phyloP scores from a whole-genome alignment of 495 filamentous ascomycete genomes.

The Hyaloscypha variabilis region DNA sequence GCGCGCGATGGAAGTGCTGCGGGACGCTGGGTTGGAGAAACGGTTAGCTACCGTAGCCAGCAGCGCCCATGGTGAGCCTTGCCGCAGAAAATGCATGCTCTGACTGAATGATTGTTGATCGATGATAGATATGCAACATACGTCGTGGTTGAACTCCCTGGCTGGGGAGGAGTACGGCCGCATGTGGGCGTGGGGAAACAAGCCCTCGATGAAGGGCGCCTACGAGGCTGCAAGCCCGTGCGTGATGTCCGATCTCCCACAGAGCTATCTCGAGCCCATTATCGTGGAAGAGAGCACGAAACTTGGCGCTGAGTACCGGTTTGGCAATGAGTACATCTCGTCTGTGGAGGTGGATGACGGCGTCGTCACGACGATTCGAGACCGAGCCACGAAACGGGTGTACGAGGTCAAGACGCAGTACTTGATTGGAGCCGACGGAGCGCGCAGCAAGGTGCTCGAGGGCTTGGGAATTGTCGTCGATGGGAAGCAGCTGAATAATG shows the following conservation, averaged over 20 bases:
- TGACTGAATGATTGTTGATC: neutral
- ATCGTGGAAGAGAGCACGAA: constrained; percentile 43
- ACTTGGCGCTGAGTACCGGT: constrained; percentile 17
- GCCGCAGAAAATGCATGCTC: neutral
- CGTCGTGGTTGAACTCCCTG: constrained; percentile 49
- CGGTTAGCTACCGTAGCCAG: constrained; percentile 36
- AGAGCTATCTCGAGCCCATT: constrained; percentile 54
- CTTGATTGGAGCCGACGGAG: constrained; percentile 62
- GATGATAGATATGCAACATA: constrained; percentile 40
- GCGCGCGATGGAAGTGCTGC: constrained; percentile 44
- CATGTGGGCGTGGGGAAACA: constrained; percentile 46
- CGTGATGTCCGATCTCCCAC: constrained; percentile 50
- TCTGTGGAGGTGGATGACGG: constrained; percentile 30
- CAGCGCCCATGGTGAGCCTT: constrained; percentile 5
- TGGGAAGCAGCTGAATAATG: constrained; percentile 43
- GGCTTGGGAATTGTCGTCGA: constrained; percentile 43
- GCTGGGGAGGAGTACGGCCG: constrained; percentile 49
- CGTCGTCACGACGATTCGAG: neutral
- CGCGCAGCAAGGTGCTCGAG: constrained; percentile 48
- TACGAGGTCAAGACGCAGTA: constrained; percentile 47
- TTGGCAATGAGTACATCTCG: constrained; percentile 43
- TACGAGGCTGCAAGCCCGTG: constrained; percentile 57
- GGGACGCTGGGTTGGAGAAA: constrained; percentile 50
- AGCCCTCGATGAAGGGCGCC: constrained; percentile 49
- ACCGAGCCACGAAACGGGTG: neutral